These are phyloP conservation scores for Diaporthe nobilis DNA, from an alignment of 2,329 filamentous ascomycete species.

Conservation along the genomic window DNA sequence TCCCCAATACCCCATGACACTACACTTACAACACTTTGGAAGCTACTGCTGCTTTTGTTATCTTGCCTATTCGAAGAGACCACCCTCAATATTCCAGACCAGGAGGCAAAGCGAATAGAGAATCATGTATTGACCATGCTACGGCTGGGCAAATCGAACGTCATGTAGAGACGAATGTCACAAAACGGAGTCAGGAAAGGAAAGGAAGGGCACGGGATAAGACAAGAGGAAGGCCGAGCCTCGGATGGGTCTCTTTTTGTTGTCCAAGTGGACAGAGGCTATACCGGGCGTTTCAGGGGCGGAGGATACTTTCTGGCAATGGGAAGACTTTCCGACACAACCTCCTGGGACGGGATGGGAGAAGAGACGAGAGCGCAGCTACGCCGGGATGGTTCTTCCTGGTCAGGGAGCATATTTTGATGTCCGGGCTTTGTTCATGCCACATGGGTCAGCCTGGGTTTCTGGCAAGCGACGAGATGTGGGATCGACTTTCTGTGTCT, in stretches of 20 bases:
- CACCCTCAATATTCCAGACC: slow-evolving; percentile 34
- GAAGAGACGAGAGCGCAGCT: slow-evolving; percentile 33
- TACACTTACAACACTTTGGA: slow-evolving; percentile 45
- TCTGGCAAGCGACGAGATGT: slow-evolving; percentile 36
- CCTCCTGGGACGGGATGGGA: slow-evolving; percentile 36
- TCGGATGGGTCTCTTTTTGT: slow-evolving; percentile 38
- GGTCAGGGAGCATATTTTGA: slow-evolving; percentile 32
- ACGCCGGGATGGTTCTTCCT: slow-evolving; percentile 35
- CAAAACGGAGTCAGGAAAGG: slow-evolving; percentile 40
- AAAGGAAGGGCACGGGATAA: slow-evolving; percentile 36
- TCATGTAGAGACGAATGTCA: slow-evolving; percentile 43
- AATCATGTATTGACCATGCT: slow-evolving; percentile 43
- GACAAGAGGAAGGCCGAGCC: slow-evolving; percentile 43
- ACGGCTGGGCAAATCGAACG: slow-evolving; percentile 40
- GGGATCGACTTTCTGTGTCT: slow-evolving; percentile 30
- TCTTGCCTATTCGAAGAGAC: slow-evolving; percentile 36
- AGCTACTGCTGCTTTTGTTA: slow-evolving; percentile 42
- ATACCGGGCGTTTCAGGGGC: slow-evolving; percentile 40
- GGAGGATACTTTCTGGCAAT: slow-evolving; percentile 39
- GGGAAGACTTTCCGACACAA: slow-evolving; percentile 37
- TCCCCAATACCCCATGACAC: slow-evolving; percentile 46
- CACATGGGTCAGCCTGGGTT: slow-evolving; percentile 18
- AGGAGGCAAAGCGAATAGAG: slow-evolving; percentile 40
- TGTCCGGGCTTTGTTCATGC: slow-evolving; percentile 23
- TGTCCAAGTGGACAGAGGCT: slow-evolving; percentile 42